phyloP scores from a whole-genome alignment of 805 yeast species.

The Myxozyma neotropica region DNA sequence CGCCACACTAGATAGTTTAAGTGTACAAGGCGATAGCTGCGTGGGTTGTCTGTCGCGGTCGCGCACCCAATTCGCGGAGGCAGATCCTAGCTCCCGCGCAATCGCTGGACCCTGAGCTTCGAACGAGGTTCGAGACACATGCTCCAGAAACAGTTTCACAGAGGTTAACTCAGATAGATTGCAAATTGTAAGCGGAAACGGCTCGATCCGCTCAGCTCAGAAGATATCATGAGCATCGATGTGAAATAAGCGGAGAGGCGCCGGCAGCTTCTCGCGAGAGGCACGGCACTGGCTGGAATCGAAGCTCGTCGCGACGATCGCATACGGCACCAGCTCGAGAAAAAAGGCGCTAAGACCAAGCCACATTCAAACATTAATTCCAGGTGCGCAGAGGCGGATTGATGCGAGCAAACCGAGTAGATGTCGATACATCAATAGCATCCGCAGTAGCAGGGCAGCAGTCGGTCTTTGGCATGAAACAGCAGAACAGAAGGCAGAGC shows the following conservation, averaged over 20 bases:
- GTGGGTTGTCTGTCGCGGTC: no score
- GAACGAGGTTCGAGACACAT: no score
- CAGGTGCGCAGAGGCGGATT: background rate
- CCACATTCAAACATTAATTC: background rate
- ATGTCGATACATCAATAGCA: background rate
- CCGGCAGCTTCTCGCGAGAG: background rate
- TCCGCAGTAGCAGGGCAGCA: background rate
- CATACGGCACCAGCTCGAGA: background rate
- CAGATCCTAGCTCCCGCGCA: no score
- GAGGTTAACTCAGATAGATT: no score
- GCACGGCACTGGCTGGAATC: conserved; percentile 1
- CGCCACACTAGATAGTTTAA: background rate
- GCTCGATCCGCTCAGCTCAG: no score
- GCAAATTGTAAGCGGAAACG: no score
- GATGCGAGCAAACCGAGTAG: background rate
- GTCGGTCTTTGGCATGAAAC: no score
- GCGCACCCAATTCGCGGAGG: no score
- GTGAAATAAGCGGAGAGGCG: background rate
- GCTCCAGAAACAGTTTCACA: no score
- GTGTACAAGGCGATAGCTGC: no score
- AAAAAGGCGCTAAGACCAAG: background rate
- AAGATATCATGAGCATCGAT: background rate
- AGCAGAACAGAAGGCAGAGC: background rate
- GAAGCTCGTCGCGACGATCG: background rate
- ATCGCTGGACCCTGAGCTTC: no score